A percentile compares a stretch with the other conserved stretches of the same genome.
These are phyloP conservation scores for Monilinia aucupariae DNA, from an alignment of 2,329 filamentous ascomycete species.

Conservation along the genomic window DNA sequence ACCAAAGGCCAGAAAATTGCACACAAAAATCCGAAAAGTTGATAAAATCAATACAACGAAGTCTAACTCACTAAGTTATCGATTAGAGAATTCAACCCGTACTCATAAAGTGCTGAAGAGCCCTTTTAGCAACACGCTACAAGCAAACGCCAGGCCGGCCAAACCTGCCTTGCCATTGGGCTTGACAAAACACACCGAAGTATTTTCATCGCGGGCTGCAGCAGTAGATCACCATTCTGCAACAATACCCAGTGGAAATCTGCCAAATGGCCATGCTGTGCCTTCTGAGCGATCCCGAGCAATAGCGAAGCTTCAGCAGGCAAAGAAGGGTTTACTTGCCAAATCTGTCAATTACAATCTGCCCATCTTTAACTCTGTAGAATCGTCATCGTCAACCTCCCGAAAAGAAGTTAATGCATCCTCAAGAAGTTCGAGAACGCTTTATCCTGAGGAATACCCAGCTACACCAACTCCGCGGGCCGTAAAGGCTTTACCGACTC, in stretches of 20 bases:
- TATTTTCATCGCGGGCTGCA: not conserved
- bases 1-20: not conserved
- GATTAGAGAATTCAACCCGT: not conserved
- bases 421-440: slow-evolving; percentile 1
- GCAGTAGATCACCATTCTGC: not conserved
- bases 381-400: not conserved
- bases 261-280: not conserved
- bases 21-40: not conserved
- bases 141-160: not conserved
- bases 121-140: not conserved
- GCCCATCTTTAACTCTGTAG: not conserved
- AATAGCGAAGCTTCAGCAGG: slow-evolving; percentile 3
- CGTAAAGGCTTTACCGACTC: not conserved
- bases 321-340: not conserved
- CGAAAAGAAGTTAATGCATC: not conserved
- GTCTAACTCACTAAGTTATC: not conserved
- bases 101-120: not conserved
- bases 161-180: not conserved
- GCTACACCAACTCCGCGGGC: not conserved
- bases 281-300: slow-evolving; percentile 3
- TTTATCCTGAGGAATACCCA: not conserved
- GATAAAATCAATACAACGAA: not conserved
- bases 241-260: not conserved
- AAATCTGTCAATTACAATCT: not conserved
- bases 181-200: not conserved